Conservation (phyloP, 805 yeast species). For the Torulaspora franciscae region DNA sequence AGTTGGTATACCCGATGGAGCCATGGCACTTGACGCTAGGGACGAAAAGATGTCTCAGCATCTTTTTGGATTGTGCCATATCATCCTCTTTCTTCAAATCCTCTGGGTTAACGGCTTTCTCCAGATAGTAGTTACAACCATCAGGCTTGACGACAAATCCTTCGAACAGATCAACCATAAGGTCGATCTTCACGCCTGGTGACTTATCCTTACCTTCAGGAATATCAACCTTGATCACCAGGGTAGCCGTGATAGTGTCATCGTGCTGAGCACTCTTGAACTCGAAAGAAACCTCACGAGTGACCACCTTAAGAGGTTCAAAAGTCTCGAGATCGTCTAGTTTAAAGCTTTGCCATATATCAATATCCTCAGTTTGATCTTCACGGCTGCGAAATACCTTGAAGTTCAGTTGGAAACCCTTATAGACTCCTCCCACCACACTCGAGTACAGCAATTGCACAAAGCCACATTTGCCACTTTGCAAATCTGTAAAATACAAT, state of each 20-base stretch:
- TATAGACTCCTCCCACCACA: constrained; percentile 47
- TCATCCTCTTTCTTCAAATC: constrained; percentile 37
- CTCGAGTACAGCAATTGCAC: constrained; percentile 51
- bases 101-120: constrained; percentile 39
- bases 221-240: constrained; percentile 17
- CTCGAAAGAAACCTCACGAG: constrained; percentile 20
- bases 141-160: constrained; percentile 77
- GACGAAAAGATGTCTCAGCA: constrained; percentile 73
- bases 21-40: constrained; percentile 69
- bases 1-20: constrained; percentile 35
- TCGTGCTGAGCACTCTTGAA: constrained; percentile 13
- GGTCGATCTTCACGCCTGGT: constrained; percentile 16
- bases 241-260: constrained; percentile 11
- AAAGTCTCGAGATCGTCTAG: constrained; percentile 26
- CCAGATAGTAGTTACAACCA: constrained; percentile 63
- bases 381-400: constrained; percentile 35
- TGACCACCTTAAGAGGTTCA: constrained; percentile 19
- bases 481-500: constrained; percentile 47
- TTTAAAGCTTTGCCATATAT: constrained; percentile 48
- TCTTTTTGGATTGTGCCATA: constrained; percentile 46
- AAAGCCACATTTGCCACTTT: constrained; percentile 42
- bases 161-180: constrained; percentile 21
- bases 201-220: constrained; percentile 8
- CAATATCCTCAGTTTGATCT: constrained; percentile 28
- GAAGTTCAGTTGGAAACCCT: constrained; percentile 51